Evolutionary conservation across 176 grass and related monocot genomes (phyloP).

Genomic region (Hordeum marinum): DNA sequence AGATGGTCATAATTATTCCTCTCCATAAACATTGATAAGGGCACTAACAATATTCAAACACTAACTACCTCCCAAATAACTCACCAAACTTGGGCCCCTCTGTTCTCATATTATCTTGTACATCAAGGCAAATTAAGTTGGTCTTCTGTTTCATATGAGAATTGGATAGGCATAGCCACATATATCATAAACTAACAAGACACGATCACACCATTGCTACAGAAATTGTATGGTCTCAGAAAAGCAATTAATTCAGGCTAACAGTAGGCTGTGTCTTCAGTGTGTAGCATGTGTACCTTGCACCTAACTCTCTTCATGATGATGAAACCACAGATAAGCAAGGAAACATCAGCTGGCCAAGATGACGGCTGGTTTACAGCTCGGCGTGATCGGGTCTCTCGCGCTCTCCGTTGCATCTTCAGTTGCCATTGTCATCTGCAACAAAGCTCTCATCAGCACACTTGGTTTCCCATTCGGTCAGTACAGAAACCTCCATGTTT

Average conservation of each 20-base stretch:
- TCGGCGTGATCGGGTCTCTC: slow-evolving; percentile 79
- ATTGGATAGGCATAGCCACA: background rate
- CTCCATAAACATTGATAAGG: background rate
- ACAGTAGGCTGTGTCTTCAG: background rate
- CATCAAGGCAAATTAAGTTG: slow-evolving; percentile 21
- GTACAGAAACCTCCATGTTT: slow-evolving; percentile 1
- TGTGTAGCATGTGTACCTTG: slow-evolving; percentile 19
- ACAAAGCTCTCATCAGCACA: slow-evolving; percentile 95
- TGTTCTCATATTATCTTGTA: slow-evolving; percentile 2
- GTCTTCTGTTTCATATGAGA: background rate
- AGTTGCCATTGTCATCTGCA: slow-evolving; percentile 98
- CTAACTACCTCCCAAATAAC: background rate
- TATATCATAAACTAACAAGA: background rate
- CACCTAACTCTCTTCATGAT: slow-evolving; percentile 27
- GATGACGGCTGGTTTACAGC: slow-evolving; percentile 73
- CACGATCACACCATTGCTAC: background rate
- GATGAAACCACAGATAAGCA: slow-evolving; percentile 38
- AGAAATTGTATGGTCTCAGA: background rate
- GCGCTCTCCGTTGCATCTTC: slow-evolving; percentile 88
- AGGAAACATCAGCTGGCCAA: slow-evolving; percentile 32
- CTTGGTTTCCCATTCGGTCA: slow-evolving; percentile 97
- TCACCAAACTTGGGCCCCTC: background rate
- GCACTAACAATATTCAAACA: slow-evolving; percentile 15
- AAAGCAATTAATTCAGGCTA: background rate
- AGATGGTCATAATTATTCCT: slow-evolving; percentile 4